Base-by-base conservation (phyloP, 495 filamentous ascomycete genomes). In the Halenospora varia region DNA sequence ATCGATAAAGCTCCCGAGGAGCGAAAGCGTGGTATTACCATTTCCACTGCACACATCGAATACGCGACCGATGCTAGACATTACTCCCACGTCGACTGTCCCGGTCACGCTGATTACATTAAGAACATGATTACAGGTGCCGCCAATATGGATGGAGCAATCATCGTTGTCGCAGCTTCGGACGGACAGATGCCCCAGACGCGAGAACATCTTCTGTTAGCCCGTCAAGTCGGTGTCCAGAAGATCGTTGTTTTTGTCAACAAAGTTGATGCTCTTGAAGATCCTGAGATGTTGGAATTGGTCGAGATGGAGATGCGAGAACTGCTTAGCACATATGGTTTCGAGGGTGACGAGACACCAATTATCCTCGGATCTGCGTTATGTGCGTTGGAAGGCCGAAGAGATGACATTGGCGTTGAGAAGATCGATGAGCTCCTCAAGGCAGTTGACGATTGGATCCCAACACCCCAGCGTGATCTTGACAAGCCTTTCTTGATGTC, bases 51-150 rank as follows among this genome's bases (percentile, higher is more conserved):
- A 60, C 94, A 98, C 77, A 96, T 98, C 75, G 94, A 98, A 79
- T 98, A 97, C 76, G 78, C 87, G 67, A 97, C 94, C 70, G 88
- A 96, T 3, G 71, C 71, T 64, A 85, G 95, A 62, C 94, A 98
- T 78, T 98, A 98, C 78, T 92, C 94, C 66, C 94, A 98, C 83
- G 94, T 98, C 78, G 94, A 98, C 83, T 98, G 94, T 74, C 94
- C 94, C 53, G 94, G 94, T 74, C 94, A 98, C 85, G 94, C 94
- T 70, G 94, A 98, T 90, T 98, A 97, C 81, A 97, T 98, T 77
- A 98, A 98, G 86, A 98, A 98, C 84, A 98, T 98, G 94, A 98
- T 97, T 83, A 97, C 94, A 82, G 94, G 94, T 89, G 97, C 94
- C 70, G 97, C 94, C 74, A 94, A 97, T 85, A 95, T 95, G 71